A percentile compares a stretch with the other conserved stretches of the same genome.
phyloP scores from a whole-genome alignment of 1,284 basidiomycete genomes.

The Trichosporon sp. region DNA sequence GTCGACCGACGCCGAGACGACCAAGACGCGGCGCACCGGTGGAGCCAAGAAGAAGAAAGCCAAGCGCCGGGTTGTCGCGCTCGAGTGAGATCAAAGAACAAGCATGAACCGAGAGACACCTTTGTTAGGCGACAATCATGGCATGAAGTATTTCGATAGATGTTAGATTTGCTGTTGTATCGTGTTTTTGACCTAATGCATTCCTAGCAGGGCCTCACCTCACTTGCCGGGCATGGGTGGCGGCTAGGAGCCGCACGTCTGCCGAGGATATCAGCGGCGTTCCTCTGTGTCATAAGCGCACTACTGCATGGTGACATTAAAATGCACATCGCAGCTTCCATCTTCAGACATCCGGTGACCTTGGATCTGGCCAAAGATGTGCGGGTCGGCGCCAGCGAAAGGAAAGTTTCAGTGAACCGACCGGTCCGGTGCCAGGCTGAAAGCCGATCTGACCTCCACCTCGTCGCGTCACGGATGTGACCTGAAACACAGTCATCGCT shows the following conservation, averaged over 20 bases:
- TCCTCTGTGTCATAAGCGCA: too few relatives aligned
- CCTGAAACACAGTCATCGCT: constrained; percentile 8
- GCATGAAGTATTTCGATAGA: constrained; percentile 1
- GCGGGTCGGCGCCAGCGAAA: not conserved
- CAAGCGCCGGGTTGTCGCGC: constrained; percentile 4
- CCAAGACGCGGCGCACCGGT: not conserved
- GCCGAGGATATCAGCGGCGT: too few relatives aligned
- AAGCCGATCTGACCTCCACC: constrained; percentile 16
- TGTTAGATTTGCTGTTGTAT: constrained; percentile 12
- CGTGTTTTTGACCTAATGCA: not conserved
- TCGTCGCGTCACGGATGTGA: not conserved
- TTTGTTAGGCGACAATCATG: not conserved
- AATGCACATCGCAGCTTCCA: too few relatives aligned
- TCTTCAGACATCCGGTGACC: too few relatives aligned
- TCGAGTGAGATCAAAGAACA: not conserved
- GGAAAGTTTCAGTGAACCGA: not conserved
- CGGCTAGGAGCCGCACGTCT: too few relatives aligned
- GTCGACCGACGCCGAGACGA: not conserved
- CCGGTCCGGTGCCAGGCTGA: not conserved
- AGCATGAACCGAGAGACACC: not conserved
- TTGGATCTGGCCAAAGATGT: not conserved
- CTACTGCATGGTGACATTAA: too few relatives aligned
- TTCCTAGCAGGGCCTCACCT: not conserved
- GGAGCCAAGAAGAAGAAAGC: constrained; percentile 2
- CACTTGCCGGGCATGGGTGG: too few relatives aligned